These are phyloP conservation scores for Beta corolliflora DNA, from an alignment of 179 eudicot genomes.

Conservation along the genomic window DNA sequence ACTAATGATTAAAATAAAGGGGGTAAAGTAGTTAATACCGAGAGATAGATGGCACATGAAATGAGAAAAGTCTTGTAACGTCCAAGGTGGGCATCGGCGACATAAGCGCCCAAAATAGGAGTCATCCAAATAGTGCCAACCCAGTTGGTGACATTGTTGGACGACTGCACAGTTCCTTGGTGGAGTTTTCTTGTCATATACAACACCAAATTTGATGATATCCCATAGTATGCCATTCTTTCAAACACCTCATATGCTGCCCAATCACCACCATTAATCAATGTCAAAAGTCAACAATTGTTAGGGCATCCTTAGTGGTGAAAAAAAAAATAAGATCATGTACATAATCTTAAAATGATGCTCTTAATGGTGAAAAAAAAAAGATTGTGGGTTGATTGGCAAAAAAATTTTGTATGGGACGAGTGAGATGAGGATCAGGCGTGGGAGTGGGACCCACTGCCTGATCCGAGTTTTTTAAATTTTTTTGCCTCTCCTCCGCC, in stretches of 20 bases:
- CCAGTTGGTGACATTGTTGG: conserved; percentile 64
- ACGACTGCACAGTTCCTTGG: conserved; percentile 56
- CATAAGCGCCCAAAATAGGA: conserved; percentile 60
- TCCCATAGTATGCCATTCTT: conserved; percentile 66
- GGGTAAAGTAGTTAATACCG: conserved; percentile 12
- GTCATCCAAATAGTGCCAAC: conserved; percentile 60
- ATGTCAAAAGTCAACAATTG: conserved; percentile 5
- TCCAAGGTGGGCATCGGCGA: conserved; percentile 60
- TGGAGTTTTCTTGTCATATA: conserved; percentile 53
- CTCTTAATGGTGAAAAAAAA: too few species aligned
- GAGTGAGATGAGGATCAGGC: too few species aligned
- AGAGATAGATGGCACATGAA: conserved; percentile 44
- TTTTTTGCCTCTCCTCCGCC: too few species aligned
- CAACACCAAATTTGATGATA: conserved; percentile 54
- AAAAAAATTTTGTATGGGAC: too few species aligned
- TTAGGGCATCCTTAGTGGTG: too few species aligned
- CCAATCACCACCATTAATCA: not conserved
- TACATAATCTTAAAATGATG: too few species aligned
- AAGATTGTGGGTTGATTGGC: too few species aligned
- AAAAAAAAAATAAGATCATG: too few species aligned
- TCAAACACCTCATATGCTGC: conserved; percentile 59
- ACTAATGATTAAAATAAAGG: too few species aligned
- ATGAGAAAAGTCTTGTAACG: conserved; percentile 55
- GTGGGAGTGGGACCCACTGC: too few species aligned
- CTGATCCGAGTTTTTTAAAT: too few species aligned